Conservation (phyloP, 345 rosid genomes). For the Acer campestre region DNA sequence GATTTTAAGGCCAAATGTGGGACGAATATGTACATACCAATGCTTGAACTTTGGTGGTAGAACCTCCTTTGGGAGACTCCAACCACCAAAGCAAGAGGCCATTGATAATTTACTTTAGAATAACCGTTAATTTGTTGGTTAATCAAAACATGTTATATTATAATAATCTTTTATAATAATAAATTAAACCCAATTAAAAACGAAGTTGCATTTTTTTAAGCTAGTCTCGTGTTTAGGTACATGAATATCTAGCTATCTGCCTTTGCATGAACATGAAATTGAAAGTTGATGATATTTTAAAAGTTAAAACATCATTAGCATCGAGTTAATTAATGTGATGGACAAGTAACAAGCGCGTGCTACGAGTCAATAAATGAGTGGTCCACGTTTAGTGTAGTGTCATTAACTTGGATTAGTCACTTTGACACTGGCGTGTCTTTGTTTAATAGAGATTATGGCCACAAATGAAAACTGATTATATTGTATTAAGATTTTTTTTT, state of each 20-base stretch:
- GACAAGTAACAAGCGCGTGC: slow-evolving; percentile 18
- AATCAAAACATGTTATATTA: too few species aligned
- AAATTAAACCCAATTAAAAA: neutral
- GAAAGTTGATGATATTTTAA: too few species aligned
- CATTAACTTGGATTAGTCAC: neutral
- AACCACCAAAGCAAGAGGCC: too few species aligned
- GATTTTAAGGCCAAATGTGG: too few species aligned
- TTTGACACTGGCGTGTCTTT: neutral
- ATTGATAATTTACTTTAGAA: too few species aligned
- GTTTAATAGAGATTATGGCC: neutral
- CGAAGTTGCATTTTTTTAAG: neutral
- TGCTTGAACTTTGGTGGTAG: too few species aligned
- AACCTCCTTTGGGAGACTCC: too few species aligned
- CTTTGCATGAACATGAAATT: neutral
- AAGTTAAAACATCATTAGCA: too few species aligned
- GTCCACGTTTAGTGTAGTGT: slow-evolving; percentile 31
- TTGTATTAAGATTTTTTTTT: too few species aligned
- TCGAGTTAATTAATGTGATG: neutral
- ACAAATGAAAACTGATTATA: neutral
- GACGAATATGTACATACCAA: too few species aligned
- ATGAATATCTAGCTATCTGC: neutral
- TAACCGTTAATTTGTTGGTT: neutral
- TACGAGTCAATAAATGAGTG: slow-evolving; percentile 28
- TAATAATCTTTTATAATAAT: too few species aligned
- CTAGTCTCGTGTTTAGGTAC: neutral